Evolutionary conservation across 805 yeast genomes (phyloP).

Genomic region (Wickerhamiella qilinensis): DNA sequence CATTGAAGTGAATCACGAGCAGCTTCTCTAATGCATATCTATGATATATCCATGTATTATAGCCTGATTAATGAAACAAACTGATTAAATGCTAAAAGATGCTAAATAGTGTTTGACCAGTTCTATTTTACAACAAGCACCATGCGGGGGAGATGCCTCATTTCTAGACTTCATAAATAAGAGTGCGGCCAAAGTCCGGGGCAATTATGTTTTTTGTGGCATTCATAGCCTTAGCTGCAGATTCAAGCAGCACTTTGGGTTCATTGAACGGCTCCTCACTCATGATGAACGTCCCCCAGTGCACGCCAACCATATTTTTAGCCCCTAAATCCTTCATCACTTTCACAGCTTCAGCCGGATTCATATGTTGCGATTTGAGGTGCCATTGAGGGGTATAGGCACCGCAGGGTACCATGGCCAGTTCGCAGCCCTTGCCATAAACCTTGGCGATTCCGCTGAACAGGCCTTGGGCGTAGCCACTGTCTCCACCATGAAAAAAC

Average conservation of each 20-base stretch:
- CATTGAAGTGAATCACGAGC: no score
- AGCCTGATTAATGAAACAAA: no score
- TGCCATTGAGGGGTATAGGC: conserved; percentile 95
- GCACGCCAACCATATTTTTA: conserved; percentile 63
- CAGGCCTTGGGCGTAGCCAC: conserved; percentile 69
- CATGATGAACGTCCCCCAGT: conserved; percentile 90
- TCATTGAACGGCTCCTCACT: conserved; percentile 80
- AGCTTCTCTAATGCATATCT: no score
- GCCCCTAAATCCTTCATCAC: conserved; percentile 51
- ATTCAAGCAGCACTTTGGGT: conserved; percentile 47
- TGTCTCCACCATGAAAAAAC: conserved; percentile 86
- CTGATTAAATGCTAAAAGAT: no score
- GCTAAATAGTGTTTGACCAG: no score
- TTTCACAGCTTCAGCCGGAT: conserved; percentile 60
- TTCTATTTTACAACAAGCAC: no score
- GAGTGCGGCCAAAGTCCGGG: conserved; percentile 66
- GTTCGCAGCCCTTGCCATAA: conserved; percentile 4
- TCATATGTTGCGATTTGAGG: conserved; percentile 73
- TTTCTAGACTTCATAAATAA: conserved; percentile 21
- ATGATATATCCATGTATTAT: no score
- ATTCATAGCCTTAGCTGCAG: conserved; percentile 29
- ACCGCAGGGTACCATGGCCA: conserved; percentile 57
- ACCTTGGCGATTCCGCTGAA: conserved; percentile 44
- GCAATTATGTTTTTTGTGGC: conserved; percentile 31
- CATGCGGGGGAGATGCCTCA: no score